Conservation (phyloP, 208 protist genomes). For the Trypanosoma cruzi region DNA sequence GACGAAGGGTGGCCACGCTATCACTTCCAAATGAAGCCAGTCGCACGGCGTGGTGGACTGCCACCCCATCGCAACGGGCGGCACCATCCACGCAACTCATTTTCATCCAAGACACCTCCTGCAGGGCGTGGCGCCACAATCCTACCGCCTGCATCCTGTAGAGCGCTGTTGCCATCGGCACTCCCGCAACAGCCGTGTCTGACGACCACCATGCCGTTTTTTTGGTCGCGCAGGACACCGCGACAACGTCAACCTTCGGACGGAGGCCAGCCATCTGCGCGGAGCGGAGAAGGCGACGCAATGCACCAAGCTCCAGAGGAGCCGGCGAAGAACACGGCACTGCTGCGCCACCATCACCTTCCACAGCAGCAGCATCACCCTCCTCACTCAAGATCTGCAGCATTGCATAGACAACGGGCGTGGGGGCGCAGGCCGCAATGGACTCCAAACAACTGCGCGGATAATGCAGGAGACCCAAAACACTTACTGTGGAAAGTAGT, state of each 20-base stretch:
- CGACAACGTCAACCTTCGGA: constrained; percentile 27
- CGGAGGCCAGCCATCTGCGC: constrained; percentile 24
- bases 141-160: constrained; percentile 27
- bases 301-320: constrained; percentile 21
- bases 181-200: not conserved
- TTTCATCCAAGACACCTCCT: constrained; percentile 8
- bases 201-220: constrained; percentile 39
- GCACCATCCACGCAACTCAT: not conserved
- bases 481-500: constrained; percentile 28
- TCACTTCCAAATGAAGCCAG: constrained; percentile 23
- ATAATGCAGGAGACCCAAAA: constrained; percentile 39
- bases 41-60: constrained; percentile 16
- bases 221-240: constrained; percentile 1
- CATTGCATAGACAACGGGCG: constrained; percentile 14
- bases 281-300: constrained; percentile 29
- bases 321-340: not conserved
- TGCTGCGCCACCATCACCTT: not conserved
- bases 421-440: constrained; percentile 15
- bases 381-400: constrained; percentile 16
- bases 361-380: not conserved
- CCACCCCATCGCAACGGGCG: not conserved
- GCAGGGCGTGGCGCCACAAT: constrained; percentile 30
- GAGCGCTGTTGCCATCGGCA: constrained; percentile 21
- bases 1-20: constrained; percentile 15
- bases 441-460: constrained; percentile 27